Evolutionary conservation across 2,329 filamentous ascomycete genomes (phyloP), one percentile per base, ranked within the genome.

Genomic region (Parastagonospora avenae): DNA sequence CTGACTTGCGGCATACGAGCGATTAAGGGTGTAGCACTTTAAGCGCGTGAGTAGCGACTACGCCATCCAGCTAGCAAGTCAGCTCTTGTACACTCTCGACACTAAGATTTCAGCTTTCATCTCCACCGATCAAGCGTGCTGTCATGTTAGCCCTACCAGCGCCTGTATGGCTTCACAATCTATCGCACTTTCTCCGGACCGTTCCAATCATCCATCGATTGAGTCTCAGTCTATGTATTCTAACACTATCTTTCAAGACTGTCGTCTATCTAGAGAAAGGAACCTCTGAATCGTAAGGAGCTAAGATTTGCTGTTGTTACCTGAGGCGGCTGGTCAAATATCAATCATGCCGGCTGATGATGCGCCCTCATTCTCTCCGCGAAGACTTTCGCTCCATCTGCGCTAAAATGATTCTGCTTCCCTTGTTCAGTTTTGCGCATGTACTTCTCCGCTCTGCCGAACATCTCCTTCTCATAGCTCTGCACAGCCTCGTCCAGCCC

Each of bases 401-500:
- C 48, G 41, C 46, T 59, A 31, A 69, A 70, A 46, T 66, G 59
- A 3, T 42, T 38, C 19, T 54, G 44, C 57, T 68, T 68, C 8
- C 60, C 56, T 14, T 51, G 49, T 43, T 43, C 48, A 15, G 60
- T 70, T 47, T 59, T 66, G 24, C 48, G 31, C 19, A 55, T 57
- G 31, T 48, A 51, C 39, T 57, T 60, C 11, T 42, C 50, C n/a
- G 63, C 59, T 37, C 63, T 53, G 4, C 55, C 52, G 32, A 63
- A 57, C 64, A 68, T 64, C 28, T 68, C 63, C 40, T 58, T 38
- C 37, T 70, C 67, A 41, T 70, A 68, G 2, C 47, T 59, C 37
- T 33, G 31, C 8, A 63, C 10, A 27, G 59, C 62, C 24, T 59
- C 55, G 36, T 63, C 59, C 8, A 64, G 32, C 7, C n/a, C 50